These are phyloP conservation scores for Huntiella bhutanensis DNA, from an alignment of 2,329 filamentous ascomycete species.

Conservation along the genomic window DNA sequence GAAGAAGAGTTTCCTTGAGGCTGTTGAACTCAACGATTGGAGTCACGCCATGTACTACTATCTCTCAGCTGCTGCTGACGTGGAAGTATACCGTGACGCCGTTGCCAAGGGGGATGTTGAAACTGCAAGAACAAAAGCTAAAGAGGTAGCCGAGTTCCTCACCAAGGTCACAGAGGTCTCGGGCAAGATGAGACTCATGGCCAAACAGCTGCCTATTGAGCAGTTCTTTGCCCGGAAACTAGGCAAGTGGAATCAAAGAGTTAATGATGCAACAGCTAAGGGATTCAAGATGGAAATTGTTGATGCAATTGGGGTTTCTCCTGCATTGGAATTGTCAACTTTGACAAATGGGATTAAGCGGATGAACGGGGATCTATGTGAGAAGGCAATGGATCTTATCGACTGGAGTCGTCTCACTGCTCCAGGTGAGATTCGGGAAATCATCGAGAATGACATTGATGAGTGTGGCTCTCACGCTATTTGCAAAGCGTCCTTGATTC, in stretches of 20 bases:
- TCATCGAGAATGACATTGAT: slow-evolving; percentile 34
- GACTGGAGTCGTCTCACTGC: slow-evolving; percentile 44
- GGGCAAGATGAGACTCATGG: slow-evolving; percentile 80
- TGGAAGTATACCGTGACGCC: slow-evolving; percentile 61
- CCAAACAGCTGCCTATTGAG: slow-evolving; percentile 76
- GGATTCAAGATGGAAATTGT: slow-evolving; percentile 47
- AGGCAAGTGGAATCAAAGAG: slow-evolving; percentile 64
- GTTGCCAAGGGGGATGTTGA: slow-evolving; percentile 18
- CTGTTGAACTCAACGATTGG: slow-evolving; percentile 75
- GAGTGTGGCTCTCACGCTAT: slow-evolving; percentile 48
- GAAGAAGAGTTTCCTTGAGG: slow-evolving; percentile 54
- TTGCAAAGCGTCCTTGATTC: slow-evolving; percentile 44
- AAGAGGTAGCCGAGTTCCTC: slow-evolving; percentile 49
- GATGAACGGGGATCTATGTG: slow-evolving; percentile 49
- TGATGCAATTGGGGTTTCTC: slow-evolving; percentile 65
- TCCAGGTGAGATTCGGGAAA: slow-evolving; percentile 17
- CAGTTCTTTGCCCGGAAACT: slow-evolving; percentile 69
- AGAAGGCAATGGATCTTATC: slow-evolving; percentile 42
- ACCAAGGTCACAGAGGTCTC: slow-evolving; percentile 52
- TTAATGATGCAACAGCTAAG: slow-evolving; percentile 27
- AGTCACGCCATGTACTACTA: slow-evolving; percentile 79
- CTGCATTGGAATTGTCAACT: slow-evolving; percentile 78
- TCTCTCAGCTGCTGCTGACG: slow-evolving; percentile 57
- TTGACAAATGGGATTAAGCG: slow-evolving; percentile 82
- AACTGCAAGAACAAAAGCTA: slow-evolving; percentile 37